Conservation (phyloP, 169 alveolate genomes). For the Cryptosporidium sp. region DNA sequence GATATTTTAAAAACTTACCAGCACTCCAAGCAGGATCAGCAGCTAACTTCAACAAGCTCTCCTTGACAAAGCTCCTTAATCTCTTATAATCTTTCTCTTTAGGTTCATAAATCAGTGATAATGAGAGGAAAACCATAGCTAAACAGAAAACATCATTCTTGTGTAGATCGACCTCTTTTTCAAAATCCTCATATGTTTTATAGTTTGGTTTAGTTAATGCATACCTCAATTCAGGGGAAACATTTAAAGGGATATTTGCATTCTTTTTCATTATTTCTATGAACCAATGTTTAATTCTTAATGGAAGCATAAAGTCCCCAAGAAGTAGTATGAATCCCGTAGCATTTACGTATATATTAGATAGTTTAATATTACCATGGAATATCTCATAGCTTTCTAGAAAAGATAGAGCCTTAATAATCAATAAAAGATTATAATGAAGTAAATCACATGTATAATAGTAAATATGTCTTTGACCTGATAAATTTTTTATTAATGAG, state of each 20-base stretch:
- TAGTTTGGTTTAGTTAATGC: slow-evolving; percentile 44
- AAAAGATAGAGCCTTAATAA: slow-evolving; percentile 57
- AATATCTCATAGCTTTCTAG: slow-evolving; percentile 43
- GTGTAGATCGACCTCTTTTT: slow-evolving; percentile 43
- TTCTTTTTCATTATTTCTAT: slow-evolving; percentile 57
- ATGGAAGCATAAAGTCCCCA: slow-evolving; percentile 74
- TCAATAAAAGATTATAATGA: slow-evolving; percentile 57
- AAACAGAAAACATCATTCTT: slow-evolving; percentile 68
- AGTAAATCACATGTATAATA: slow-evolving; percentile 41
- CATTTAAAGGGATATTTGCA: slow-evolving; percentile 48
- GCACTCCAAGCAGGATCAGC: slow-evolving; percentile 65
- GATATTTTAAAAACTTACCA: slow-evolving; percentile 33
- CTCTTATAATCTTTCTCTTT: slow-evolving; percentile 28
- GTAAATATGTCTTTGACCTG: slow-evolving; percentile 62
- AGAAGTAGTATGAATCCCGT: slow-evolving; percentile 63
- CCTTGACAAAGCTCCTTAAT: slow-evolving; percentile 25
- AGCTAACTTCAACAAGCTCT: slow-evolving; percentile 26
- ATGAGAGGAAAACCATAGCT: slow-evolving; percentile 59
- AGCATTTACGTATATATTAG: slow-evolving; percentile 52
- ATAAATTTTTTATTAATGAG: slow-evolving; percentile 22
- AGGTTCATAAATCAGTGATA: slow-evolving; percentile 44
- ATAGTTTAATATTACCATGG: slow-evolving; percentile 64
- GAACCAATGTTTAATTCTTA: slow-evolving; percentile 44
- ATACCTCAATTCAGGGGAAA: slow-evolving; percentile 34
- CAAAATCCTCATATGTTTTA: slow-evolving; percentile 64